Conservation (phyloP, 371 early-diverging fungal genomes). For the Apophysomyces trapeziformis region DNA sequence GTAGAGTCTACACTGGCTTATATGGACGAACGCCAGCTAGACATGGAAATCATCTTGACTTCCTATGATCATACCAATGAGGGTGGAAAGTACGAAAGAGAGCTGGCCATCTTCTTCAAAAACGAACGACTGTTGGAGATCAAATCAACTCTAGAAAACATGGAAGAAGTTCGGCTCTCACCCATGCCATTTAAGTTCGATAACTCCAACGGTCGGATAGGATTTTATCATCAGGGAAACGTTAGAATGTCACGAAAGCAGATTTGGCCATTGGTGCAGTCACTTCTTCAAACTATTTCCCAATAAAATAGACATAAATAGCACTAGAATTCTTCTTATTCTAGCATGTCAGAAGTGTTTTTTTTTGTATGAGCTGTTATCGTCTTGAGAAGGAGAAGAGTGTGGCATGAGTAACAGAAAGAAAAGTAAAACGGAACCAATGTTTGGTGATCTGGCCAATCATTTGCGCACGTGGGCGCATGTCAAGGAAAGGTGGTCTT, state of each 20-base stretch:
- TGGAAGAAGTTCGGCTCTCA: constrained; percentile 16
- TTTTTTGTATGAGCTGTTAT: no score
- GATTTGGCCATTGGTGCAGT: constrained; percentile 65
- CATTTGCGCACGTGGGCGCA: constrained; percentile 16
- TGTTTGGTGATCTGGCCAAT: constrained; percentile 7
- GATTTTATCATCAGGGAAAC: constrained; percentile 59
- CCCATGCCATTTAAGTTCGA: constrained; percentile 11
- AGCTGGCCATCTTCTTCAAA: constrained; percentile 58
- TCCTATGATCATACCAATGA: constrained; percentile 52
- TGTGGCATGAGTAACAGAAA: constrained; percentile 8
- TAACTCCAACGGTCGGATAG: constrained; percentile 14
- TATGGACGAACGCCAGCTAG: constrained; percentile 48
- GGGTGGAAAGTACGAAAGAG: constrained; percentile 61
- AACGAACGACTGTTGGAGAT: constrained; percentile 25
- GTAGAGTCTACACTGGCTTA: constrained; percentile 32
- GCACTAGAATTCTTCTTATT: not conserved
- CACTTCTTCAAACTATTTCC: constrained; percentile 3
- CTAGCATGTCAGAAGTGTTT: not conserved
- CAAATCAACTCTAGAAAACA: constrained; percentile 32
- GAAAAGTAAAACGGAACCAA: constrained; percentile 6
- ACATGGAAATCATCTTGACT: constrained; percentile 64
- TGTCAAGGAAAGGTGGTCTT: not conserved
- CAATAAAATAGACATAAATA: not conserved
- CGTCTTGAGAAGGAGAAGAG: not conserved
- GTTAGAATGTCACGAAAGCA: constrained; percentile 70